These are phyloP conservation scores for Bruguiera hainesii DNA, from an alignment of 441 rosid species.

Conservation along the genomic window DNA sequence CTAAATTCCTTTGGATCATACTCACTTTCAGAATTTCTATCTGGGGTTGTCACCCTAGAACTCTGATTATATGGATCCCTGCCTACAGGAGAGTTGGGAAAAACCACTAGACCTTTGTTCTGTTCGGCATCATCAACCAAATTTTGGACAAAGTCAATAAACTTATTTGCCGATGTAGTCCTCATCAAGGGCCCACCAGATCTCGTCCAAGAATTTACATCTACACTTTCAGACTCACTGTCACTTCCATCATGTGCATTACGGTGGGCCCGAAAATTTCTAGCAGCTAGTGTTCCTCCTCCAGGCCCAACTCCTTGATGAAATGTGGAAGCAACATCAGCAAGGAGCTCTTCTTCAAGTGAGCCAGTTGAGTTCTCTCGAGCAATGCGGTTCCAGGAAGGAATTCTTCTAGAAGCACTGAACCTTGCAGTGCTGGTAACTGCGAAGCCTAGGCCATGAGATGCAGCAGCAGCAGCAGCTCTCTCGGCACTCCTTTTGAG, in stretches of 20 bases:
- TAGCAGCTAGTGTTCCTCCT: slow-evolving; percentile 34
- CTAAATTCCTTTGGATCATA: slow-evolving; percentile 36
- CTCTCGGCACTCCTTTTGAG: slow-evolving; percentile 91
- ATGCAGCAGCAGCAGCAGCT: slow-evolving; percentile 81
- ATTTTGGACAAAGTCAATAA: slow-evolving; percentile 66
- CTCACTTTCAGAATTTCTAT: slow-evolving; percentile 40
- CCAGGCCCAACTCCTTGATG: slow-evolving; percentile 45
- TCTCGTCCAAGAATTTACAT: slow-evolving; percentile 83
- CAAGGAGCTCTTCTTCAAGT: slow-evolving; percentile 60
- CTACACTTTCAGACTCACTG: slow-evolving; percentile 70
- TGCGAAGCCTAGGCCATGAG: slow-evolving; percentile 52
- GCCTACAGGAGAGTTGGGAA: slow-evolving; percentile 51
- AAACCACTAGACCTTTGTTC: slow-evolving; percentile 36
- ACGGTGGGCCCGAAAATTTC: slow-evolving; percentile 39
- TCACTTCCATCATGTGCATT: slow-evolving; percentile 60
- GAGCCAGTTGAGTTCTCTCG: slow-evolving; percentile 96
- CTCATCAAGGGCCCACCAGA: slow-evolving; percentile 98
- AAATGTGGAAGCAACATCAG: slow-evolving; percentile 44
- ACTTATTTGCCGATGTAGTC: slow-evolving; percentile 79
- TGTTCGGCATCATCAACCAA: slow-evolving; percentile 57
- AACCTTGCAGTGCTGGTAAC: slow-evolving; percentile 42
- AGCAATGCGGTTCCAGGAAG: slow-evolving; percentile 97
- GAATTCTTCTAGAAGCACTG: slow-evolving; percentile 84
- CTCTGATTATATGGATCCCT: slow-evolving; percentile 38
- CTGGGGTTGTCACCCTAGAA: slow-evolving; percentile 39